Base-by-base conservation (phyloP, 2,329 filamentous ascomycete species). In the Thielaviopsis ethacetica region DNA sequence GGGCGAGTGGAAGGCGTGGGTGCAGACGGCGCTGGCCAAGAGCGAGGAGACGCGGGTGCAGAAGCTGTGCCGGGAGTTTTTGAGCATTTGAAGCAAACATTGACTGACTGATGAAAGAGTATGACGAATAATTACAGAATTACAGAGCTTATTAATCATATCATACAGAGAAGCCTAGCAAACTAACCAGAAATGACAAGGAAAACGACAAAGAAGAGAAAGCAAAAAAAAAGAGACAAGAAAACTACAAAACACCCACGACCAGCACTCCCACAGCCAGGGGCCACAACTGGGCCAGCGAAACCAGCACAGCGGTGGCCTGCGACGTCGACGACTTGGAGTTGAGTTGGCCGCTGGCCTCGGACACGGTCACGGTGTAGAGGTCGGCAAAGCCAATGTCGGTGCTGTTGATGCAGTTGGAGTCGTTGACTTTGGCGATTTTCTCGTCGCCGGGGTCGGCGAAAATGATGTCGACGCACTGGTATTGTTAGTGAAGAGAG, bases 391-490 rank as follows among this genome's bases (percentile, higher is more conserved):
- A 91, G 63, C 80, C 79, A 65, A 95, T 82, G 59, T 88, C 76
- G 53, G 80, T 83, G 61, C 84, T 88, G 75, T 97, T 97, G 76
- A 85, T 90, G 77, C 91, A 97, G 72, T 95, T 96, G 15, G 81
- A 78, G 61, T 77, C 75, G 68, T 86, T 95, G 64, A 96, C 87
- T 64, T 85, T 75, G 59, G 75, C 75, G 55, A 95, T 82, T 53
- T 72, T 73, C 47, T 71, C 63, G 68, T 95, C 85, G 66, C 82
- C 74, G 24, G 87, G 86, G 1, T 90, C 86, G 54, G 85, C 88
- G 65, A 97, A 94, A 53, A 86, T 91, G 66, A 97, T 94, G 68
- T 97, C 91, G 65, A 94, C 91, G 68, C 93, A 97, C 89, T 95
- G 30, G n/a, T 44, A 3, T 41, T 41, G 38, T 44, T 44, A 7